Evolutionary conservation across 257 asterid genomes (phyloP).

Genomic region (Solanum gandarillasii): DNA sequence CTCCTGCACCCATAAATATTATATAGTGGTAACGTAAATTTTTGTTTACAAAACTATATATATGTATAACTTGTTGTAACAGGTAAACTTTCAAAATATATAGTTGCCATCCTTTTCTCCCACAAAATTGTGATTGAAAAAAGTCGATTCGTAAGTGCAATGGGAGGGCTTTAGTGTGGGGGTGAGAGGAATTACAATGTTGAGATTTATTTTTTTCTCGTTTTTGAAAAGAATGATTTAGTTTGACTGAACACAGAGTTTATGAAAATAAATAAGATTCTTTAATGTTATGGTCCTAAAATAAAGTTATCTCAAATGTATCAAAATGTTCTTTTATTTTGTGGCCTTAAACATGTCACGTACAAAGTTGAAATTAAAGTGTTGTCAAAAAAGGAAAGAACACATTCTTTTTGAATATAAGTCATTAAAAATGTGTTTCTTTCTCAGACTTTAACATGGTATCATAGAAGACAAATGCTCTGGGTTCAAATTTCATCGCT

Average conservation of each 20-base stretch:
- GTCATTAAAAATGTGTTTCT: not conserved
- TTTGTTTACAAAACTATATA: too few relatives aligned
- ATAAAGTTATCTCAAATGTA: not conserved
- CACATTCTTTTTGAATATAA: too few relatives aligned
- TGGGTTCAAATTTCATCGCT: too few relatives aligned
- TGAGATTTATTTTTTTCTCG: not conserved
- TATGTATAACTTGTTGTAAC: not conserved
- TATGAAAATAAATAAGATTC: too few relatives aligned
- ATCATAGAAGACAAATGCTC: not conserved
- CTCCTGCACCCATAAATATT: conserved; percentile 28
- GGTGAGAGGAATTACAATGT: not conserved
- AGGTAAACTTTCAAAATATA: not conserved
- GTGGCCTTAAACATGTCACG: not conserved
- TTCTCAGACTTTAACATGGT: not conserved
- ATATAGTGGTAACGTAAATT: not conserved
- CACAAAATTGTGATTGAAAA: not conserved
- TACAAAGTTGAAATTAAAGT: too few relatives aligned
- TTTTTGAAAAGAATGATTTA: too few relatives aligned
- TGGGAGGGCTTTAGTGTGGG: not conserved
- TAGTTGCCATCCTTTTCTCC: not conserved
- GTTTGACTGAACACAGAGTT: too few relatives aligned
- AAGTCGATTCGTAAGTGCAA: not conserved
- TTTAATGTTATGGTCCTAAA: not conserved
- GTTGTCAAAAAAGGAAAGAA: too few relatives aligned
- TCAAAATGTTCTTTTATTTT: too few relatives aligned